phyloP scores from a whole-genome alignment of 495 filamentous ascomycete species.

The Aspergillus nidulans region DNA sequence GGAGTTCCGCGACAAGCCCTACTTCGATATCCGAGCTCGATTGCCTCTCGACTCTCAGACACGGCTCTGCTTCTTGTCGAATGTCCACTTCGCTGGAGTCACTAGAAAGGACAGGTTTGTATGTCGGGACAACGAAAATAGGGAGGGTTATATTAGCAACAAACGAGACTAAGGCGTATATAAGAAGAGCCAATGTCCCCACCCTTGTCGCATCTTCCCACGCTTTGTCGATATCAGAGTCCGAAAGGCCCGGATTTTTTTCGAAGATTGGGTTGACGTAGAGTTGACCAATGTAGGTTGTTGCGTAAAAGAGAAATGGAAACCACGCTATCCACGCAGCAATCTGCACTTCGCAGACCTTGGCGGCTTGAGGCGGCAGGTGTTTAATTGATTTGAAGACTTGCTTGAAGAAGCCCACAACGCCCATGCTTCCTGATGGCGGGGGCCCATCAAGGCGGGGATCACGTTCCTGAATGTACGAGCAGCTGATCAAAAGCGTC shows the following conservation, averaged over 20 bases:
- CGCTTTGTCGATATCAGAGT: slow-evolving; percentile 64
- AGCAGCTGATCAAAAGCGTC: slow-evolving; percentile 63
- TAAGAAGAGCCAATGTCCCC: slow-evolving; percentile 79
- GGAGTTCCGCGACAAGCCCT: slow-evolving; percentile 26
- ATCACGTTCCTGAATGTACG: slow-evolving; percentile 69
- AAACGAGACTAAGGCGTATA: slow-evolving; percentile 80
- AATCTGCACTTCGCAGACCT: slow-evolving; percentile 83
- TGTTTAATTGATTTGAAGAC: slow-evolving; percentile 69
- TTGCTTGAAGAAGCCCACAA: slow-evolving; percentile 72
- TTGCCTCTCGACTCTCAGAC: slow-evolving; percentile 16
- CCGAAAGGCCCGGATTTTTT: slow-evolving; percentile 68
- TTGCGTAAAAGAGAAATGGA: slow-evolving; percentile 89
- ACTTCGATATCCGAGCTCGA: slow-evolving; percentile 31
- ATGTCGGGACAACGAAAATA: slow-evolving; percentile 74
- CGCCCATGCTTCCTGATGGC: slow-evolving; percentile 52
- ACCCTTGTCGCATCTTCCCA: slow-evolving; percentile 80
- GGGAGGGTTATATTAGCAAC: slow-evolving; percentile 74
- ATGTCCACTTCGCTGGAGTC: slow-evolving; percentile 2
- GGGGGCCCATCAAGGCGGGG: slow-evolving; percentile 65
- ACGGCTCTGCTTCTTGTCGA: slow-evolving; percentile 20
- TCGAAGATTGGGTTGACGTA: slow-evolving; percentile 78
- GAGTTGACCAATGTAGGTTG: slow-evolving; percentile 85
- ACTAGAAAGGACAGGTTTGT: slow-evolving; percentile 25
- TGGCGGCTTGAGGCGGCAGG: slow-evolving; percentile 72
- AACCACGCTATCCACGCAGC: slow-evolving; percentile 95